Conservation (phyloP, 2,329 filamentous ascomycete genomes). For the Penicillium nordicum region DNA sequence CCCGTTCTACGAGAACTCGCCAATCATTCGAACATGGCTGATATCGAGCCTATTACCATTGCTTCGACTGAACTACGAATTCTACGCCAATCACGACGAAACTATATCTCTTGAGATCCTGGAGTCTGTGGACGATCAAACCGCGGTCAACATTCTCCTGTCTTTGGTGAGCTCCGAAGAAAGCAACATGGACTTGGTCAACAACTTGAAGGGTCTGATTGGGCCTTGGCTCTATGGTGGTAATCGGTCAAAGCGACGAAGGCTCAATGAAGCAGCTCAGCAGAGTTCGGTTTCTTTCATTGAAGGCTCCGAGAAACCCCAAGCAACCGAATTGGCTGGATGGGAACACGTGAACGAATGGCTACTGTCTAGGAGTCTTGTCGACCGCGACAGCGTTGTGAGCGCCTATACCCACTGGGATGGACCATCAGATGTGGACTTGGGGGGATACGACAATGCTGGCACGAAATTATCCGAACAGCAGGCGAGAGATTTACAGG, state of each 20-base stretch:
- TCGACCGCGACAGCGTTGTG: slow-evolving; percentile 50
- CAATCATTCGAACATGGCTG: slow-evolving; percentile 56
- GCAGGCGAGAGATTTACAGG: slow-evolving; percentile 41
- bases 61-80: slow-evolving; percentile 60
- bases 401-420: slow-evolving; percentile 56
- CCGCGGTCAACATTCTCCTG: slow-evolving; percentile 54
- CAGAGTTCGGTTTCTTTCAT: slow-evolving; percentile 29
- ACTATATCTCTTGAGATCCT: slow-evolving; percentile 50
- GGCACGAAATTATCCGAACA: slow-evolving; percentile 44
- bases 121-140: slow-evolving; percentile 49
- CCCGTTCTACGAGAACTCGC: slow-evolving; percentile 55
- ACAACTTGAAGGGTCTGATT: slow-evolving; percentile 57
- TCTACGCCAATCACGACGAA: slow-evolving; percentile 52
- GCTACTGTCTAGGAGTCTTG: slow-evolving; percentile 53
- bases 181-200: slow-evolving; percentile 42
- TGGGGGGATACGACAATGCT: slow-evolving; percentile 52
- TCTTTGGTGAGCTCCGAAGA: slow-evolving; percentile 39
- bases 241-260: slow-evolving; percentile 53
- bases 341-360: slow-evolving; percentile 61
- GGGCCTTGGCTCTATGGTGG: slow-evolving; percentile 63
- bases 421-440: slow-evolving; percentile 57
- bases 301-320: slow-evolving; percentile 16
- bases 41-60: slow-evolving; percentile 59
- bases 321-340: slow-evolving; percentile 34
- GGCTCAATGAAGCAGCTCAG: slow-evolving; percentile 36